Evolutionary conservation across 2,329 filamentous ascomycete genomes (phyloP).

Genomic region (Diaporthe humulicola): DNA sequence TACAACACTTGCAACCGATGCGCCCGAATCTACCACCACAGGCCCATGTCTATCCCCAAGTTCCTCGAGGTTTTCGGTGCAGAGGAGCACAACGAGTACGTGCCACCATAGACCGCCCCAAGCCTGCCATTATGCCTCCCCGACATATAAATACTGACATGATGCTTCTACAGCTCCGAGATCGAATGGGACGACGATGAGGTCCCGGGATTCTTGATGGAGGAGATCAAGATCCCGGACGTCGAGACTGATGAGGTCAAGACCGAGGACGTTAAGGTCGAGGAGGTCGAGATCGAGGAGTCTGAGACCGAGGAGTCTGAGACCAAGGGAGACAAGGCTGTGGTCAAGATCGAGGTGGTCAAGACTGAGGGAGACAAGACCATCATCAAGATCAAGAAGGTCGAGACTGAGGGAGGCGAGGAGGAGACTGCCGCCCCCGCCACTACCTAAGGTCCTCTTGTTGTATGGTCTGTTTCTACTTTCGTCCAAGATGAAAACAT

Average conservation of each 20-base stretch:
- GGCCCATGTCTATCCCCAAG: not conserved
- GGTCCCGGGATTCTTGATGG: too few relatives aligned
- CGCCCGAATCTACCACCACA: not conserved
- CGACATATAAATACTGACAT: not conserved
- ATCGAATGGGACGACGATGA: not conserved
- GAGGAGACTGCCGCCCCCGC: not conserved
- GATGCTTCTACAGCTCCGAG: not conserved
- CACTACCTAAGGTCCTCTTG: not conserved
- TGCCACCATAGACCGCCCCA: accelerated
- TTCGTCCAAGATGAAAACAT: too few relatives aligned
- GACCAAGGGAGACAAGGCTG: too few relatives aligned
- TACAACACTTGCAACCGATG: not conserved
- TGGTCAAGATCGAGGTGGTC: too few relatives aligned
- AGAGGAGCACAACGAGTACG: not conserved
- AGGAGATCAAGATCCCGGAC: not conserved
- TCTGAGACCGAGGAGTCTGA: too few relatives aligned
- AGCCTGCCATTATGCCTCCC: not conserved
- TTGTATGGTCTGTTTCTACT: not conserved
- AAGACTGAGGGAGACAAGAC: too few relatives aligned
- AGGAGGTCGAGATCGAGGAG: too few relatives aligned
- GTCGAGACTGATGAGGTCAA: not conserved
- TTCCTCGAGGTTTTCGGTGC: not conserved
- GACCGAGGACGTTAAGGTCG: not conserved
- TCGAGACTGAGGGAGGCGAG: not conserved
- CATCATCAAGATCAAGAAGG: too few relatives aligned